phyloP scores from a whole-genome alignment of 768 basidiomycete species.

The Gloeopeniophorella convolvens region DNA sequence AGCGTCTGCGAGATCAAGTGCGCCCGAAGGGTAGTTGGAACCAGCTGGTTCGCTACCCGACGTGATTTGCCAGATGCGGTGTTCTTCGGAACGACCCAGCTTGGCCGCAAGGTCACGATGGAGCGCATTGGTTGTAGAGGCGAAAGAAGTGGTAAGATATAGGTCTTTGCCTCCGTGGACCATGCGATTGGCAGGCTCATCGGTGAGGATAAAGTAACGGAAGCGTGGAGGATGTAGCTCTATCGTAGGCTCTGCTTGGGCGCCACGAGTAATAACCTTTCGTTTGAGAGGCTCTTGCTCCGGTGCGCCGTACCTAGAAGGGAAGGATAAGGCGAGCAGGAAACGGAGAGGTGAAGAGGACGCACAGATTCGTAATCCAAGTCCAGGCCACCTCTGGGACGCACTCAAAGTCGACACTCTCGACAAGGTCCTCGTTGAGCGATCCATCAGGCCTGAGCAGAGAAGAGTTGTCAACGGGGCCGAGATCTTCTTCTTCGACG shows the following conservation, averaged over 20 bases:
- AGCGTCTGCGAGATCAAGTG: constrained; percentile 23
- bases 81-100: constrained; percentile 23
- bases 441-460: constrained; percentile 51
- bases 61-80: constrained; percentile 62
- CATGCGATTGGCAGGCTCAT: constrained; percentile 24
- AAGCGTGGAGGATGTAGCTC: constrained; percentile 70
- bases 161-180: constrained; percentile 26
- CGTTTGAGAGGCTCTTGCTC: constrained; percentile 50
- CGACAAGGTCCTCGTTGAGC: constrained; percentile 41
- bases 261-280: constrained; percentile 57
- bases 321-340: neutral
- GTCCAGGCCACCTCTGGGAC: constrained; percentile 71
- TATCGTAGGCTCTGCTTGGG: constrained; percentile 42
- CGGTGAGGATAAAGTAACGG: constrained; percentile 42
- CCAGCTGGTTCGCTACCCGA: constrained; percentile 20
- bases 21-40: constrained; percentile 17
- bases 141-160: constrained; percentile 43
- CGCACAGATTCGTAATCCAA: constrained; percentile 62
- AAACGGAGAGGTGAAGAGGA: constrained; percentile 15
- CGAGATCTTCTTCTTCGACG: constrained; percentile 55
- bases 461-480: constrained; percentile 67
- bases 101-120: constrained; percentile 25
- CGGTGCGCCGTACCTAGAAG: constrained; percentile 63
- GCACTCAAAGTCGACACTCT: constrained; percentile 68
- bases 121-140: constrained; percentile 40